Evolutionary conservation across 2,329 filamentous ascomycete genomes (phyloP).

Genomic region (Biscogniauxia marginata): DNA sequence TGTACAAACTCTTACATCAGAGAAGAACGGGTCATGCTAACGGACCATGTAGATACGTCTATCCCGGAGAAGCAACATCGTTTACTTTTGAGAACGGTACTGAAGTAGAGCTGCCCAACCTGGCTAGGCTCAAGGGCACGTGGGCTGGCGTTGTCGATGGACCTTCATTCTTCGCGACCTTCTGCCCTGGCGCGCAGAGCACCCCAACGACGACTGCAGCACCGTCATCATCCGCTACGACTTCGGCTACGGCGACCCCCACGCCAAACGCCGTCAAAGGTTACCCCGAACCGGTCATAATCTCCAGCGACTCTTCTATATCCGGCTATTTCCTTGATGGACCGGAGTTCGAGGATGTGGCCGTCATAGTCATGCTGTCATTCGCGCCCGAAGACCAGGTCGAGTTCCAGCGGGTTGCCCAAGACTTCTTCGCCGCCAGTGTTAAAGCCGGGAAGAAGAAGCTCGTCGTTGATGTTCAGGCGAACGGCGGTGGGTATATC

Average conservation of each 20-base stretch:
- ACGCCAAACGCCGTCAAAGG: slow-evolving; percentile 19
- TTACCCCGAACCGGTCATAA: slow-evolving; percentile 32
- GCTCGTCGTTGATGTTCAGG: slow-evolving; percentile 53
- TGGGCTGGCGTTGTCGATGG: slow-evolving; percentile 35
- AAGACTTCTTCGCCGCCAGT: slow-evolving; percentile 32
- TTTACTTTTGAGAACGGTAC: slow-evolving; percentile 42
- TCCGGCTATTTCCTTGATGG: slow-evolving; percentile 35
- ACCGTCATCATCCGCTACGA: slow-evolving; percentile 4
- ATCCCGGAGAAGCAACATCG: slow-evolving; percentile 39
- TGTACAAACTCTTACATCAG: background rate
- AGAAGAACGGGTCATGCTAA: background rate
- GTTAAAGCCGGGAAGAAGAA: slow-evolving; percentile 52
- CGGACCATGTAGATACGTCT: slow-evolving; percentile 32
- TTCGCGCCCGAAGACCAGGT: slow-evolving; percentile 27
- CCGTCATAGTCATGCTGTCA: slow-evolving; percentile 31
- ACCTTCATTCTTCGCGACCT: slow-evolving; percentile 28
- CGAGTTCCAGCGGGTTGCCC: slow-evolving; percentile 33
- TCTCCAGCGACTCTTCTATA: slow-evolving; percentile 29
- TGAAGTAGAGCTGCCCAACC: slow-evolving; percentile 30
- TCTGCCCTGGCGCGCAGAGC: slow-evolving; percentile 25
- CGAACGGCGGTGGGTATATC: slow-evolving; percentile 56
- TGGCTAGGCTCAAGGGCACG: slow-evolving; percentile 35
- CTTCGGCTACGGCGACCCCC: slow-evolving; percentile 10
- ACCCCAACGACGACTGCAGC: slow-evolving; percentile 2
- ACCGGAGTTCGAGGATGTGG: slow-evolving; percentile 32